Conservation (phyloP, 129 eudicot genomes). For the Kitagawia praeruptora region DNA sequence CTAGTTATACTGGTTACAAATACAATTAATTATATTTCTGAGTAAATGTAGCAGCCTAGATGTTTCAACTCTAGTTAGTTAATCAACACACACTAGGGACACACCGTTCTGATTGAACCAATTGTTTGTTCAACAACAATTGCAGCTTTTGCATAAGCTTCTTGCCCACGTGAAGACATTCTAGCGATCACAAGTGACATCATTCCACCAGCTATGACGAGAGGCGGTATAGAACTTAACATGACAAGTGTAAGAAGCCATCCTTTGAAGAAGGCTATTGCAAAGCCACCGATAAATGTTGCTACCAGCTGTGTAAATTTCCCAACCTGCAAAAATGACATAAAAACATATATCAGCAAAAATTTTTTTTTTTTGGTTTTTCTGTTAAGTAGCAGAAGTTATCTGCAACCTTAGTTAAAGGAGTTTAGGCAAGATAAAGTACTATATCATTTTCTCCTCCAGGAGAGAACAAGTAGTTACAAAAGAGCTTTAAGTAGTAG, state of each 20-base stretch:
- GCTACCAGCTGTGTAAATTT: slow-evolving; percentile 63
- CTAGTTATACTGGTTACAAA: background rate
- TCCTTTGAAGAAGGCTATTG: slow-evolving; percentile 62
- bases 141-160: slow-evolving; percentile 81
- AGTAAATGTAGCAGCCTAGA: background rate
- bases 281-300: slow-evolving; percentile 80
- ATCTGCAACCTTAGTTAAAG: background rate
- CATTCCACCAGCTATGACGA: slow-evolving; percentile 58
- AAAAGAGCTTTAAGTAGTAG: background rate
- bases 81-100: background rate
- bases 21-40: background rate
- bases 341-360: background rate
- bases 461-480: background rate
- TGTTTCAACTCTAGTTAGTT: background rate
- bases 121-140: slow-evolving; percentile 77
- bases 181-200: slow-evolving; percentile 47
- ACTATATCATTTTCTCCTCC: background rate
- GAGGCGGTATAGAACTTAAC: slow-evolving; percentile 58
- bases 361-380: too few relatives aligned
- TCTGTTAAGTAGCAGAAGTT: too few relatives aligned
- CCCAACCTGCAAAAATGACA: slow-evolving; percentile 57
- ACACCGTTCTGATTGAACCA: slow-evolving; percentile 86
- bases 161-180: slow-evolving; percentile 80
- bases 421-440: background rate
- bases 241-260: slow-evolving; percentile 96